phyloP scores from a whole-genome alignment of 1,284 basidiomycete species.

The Trichosporon asahii region DNA sequence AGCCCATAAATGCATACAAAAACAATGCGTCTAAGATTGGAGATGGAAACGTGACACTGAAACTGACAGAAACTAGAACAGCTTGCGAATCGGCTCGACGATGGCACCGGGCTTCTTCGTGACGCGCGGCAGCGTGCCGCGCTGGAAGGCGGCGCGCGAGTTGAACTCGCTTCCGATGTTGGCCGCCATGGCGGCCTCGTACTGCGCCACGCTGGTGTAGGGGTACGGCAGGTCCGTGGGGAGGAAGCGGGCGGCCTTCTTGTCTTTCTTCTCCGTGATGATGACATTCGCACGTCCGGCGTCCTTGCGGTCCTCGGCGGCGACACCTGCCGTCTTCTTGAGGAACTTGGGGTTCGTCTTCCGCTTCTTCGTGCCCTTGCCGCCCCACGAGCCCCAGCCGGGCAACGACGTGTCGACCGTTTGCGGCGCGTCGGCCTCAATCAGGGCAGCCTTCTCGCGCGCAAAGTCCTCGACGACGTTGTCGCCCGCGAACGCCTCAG shows the following conservation, averaged over 20 bases:
- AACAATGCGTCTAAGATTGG: not conserved
- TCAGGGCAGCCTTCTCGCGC: constrained; percentile 72
- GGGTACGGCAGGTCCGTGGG: constrained; percentile 86
- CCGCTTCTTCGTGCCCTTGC: constrained; percentile 60
- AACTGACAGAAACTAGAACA: constrained; percentile 48
- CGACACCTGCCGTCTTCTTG: constrained; percentile 76
- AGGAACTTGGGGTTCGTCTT: constrained; percentile 58
- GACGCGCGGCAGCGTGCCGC: constrained; percentile 74
- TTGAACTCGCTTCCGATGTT: constrained; percentile 93
- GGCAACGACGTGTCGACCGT: constrained; percentile 86
- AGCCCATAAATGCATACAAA: constrained; percentile 9
- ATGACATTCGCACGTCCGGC: constrained; percentile 81
- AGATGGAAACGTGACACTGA: not conserved
- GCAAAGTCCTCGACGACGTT: constrained; percentile 90
- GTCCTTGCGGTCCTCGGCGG: constrained; percentile 74
- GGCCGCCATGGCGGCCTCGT: constrained; percentile 72
- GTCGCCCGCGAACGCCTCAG: constrained; percentile 92
- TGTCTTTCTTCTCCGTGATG: constrained; percentile 89
- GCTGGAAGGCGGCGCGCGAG: constrained; percentile 80
- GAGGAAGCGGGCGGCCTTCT: constrained; percentile 83
- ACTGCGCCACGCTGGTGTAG: constrained; percentile 86
- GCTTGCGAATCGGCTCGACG: constrained; percentile 68
- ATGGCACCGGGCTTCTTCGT: constrained; percentile 80
- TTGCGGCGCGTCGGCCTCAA: constrained; percentile 77
- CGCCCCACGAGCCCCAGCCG: constrained; percentile 96